Evolutionary conservation across 352 stramenopile genomes (phyloP).

Genomic region (Globisporangium heterothallicum): DNA sequence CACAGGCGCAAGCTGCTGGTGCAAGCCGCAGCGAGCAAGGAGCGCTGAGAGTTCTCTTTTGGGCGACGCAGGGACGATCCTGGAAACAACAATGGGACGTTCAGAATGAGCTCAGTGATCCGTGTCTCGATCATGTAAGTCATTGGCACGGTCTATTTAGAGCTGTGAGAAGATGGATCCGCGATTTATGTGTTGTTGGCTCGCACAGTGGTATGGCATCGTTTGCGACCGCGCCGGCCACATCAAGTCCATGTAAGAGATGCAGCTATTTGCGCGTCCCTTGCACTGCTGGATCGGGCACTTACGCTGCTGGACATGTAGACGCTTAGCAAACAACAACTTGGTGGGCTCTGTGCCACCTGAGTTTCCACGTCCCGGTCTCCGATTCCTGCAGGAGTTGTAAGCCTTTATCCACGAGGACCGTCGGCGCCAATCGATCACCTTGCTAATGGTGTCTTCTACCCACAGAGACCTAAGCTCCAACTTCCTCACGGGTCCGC

Average conservation of each 20-base stretch:
- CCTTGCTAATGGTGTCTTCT: not conserved
- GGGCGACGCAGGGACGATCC: constrained; percentile 43
- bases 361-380: constrained; percentile 40
- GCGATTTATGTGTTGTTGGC: too few species aligned
- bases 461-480: constrained; percentile 54
- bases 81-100: constrained; percentile 56
- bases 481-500: constrained; percentile 51
- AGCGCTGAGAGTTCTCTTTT: constrained; percentile 63
- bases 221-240: constrained; percentile 42
- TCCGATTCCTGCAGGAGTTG: constrained; percentile 55
- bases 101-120: constrained; percentile 61
- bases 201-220: constrained; percentile 55
- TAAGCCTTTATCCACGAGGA: constrained; percentile 14
- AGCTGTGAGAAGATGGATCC: too few species aligned
- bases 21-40: constrained; percentile 39
- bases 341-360: constrained; percentile 47
- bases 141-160: too few species aligned
- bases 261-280: not conserved
- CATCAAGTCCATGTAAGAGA: constrained; percentile 47
- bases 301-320: constrained; percentile 5
- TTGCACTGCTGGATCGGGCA: not conserved
- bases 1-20: not conserved
- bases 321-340: constrained; percentile 54
- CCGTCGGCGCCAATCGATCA: not conserved
- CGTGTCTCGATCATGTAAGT: constrained; percentile 42